Conservation (phyloP, 345 rosid genomes). For the Eucalyptus cladocalyx region DNA sequence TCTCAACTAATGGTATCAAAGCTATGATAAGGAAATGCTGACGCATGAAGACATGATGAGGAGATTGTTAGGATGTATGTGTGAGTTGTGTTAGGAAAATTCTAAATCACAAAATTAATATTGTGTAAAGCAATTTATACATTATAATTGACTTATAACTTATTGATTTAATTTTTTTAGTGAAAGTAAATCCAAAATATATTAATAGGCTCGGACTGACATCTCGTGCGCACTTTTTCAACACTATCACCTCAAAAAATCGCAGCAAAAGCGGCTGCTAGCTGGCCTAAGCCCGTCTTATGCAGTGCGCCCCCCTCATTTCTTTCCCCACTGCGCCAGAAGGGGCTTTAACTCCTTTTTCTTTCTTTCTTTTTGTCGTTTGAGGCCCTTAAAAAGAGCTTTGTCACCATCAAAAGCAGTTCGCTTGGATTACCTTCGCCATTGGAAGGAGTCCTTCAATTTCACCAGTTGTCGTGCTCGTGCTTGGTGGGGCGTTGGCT, state of each 20-base stretch:
- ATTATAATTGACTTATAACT: too few species aligned
- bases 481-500: neutral
- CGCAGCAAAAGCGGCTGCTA: neutral
- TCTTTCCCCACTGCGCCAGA: neutral
- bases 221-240: too few species aligned
- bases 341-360: neutral
- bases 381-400: neutral
- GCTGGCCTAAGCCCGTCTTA: neutral
- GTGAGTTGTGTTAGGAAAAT: too few species aligned
- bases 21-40: too few species aligned
- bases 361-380: neutral
- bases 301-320: neutral
- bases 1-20: too few species aligned
- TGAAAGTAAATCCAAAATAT: too few species aligned
- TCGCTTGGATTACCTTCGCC: neutral
- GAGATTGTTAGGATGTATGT: too few species aligned
- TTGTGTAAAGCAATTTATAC: too few species aligned
- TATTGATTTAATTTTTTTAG: fast-evolving
- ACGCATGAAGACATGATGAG: fast-evolving
- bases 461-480: neutral
- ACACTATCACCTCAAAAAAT: neutral
- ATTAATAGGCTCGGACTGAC: too few species aligned
- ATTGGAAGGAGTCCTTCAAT: neutral
- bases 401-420: neutral
- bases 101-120: fast-evolving